phyloP scores from a whole-genome alignment of 2,329 filamentous ascomycete genomes.

The Fonsecaea multimorphosa region DNA sequence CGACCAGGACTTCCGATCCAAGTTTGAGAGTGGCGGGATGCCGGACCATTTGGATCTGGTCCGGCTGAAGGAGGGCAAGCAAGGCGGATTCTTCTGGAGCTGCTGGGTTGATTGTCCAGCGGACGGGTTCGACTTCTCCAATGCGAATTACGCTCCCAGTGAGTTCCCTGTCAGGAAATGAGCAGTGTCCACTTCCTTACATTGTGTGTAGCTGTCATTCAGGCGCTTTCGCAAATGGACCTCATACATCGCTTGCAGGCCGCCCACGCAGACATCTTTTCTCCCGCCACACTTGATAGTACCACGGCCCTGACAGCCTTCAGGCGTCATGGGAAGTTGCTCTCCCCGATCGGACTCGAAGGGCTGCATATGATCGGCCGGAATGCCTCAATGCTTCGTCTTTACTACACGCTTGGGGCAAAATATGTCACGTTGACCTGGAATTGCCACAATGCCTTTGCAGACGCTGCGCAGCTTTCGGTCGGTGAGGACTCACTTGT shows the following conservation, averaged over 20 bases:
- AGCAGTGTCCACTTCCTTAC: not conserved
- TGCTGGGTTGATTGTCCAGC: conserved; percentile 78
- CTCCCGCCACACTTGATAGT: conserved; percentile 63
- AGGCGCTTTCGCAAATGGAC: conserved; percentile 76
- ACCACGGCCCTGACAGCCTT: conserved; percentile 68
- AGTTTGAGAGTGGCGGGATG: conserved; percentile 74
- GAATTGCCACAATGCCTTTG: conserved; percentile 89
- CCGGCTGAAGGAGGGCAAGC: conserved; percentile 67
- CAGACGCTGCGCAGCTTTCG: conserved; percentile 75
- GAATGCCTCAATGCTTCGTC: conserved; percentile 70
- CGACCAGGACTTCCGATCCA: conserved; percentile 69
- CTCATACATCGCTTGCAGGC: conserved; percentile 68
- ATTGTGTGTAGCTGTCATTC: conserved; percentile 60
- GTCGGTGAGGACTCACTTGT: conserved; percentile 41
- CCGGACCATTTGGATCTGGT: conserved; percentile 77
- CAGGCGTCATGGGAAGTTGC: conserved; percentile 62
- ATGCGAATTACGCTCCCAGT: conserved; percentile 35
- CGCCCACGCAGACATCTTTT: conserved; percentile 70
- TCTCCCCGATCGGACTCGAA: conserved; percentile 81
- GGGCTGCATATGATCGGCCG: conserved; percentile 95
- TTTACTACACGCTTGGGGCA: conserved; percentile 77
- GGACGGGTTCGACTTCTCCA: conserved; percentile 56
- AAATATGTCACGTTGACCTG: conserved; percentile 93
- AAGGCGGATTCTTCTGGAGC: conserved; percentile 87
- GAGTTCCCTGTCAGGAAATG: not conserved